phyloP scores from a whole-genome alignment of 169 alveolate species.

The Ichthyophthirius multifiliis region DNA sequence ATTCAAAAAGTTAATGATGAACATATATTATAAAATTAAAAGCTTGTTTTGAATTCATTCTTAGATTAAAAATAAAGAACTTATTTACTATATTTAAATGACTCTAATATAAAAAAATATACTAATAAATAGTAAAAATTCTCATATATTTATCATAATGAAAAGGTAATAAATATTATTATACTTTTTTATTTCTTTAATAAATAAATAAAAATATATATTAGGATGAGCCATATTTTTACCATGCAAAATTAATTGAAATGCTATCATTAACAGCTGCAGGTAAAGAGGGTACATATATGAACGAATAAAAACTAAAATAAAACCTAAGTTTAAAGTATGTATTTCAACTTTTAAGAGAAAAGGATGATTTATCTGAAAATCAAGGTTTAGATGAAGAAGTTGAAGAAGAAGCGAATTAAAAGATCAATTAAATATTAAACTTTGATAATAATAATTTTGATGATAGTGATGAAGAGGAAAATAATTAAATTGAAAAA shows the following conservation, averaged over 20 bases:
- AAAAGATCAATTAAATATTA: no score
- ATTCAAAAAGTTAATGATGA: constrained; percentile 10
- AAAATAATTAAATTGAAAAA: no score
- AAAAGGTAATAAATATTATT: no score
- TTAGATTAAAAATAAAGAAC: constrained; percentile 16
- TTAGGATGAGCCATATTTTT: constrained; percentile 27
- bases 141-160: no score
- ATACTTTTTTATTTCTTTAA: background rate
- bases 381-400: no score
- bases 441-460: no score
- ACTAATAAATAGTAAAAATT: background rate
- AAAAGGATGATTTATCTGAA: constrained; percentile 3
- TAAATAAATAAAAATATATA: no score
- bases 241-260: constrained; percentile 18
- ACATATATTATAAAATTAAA: constrained; percentile 1
- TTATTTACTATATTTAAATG: constrained; percentile 16
- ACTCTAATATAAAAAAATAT: background rate
- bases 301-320: constrained; percentile 11
- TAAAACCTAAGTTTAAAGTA: background rate
- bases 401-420: no score
- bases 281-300: constrained; percentile 27
- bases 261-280: background rate
- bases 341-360: constrained; percentile 6
- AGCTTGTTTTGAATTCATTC: constrained; percentile 17
- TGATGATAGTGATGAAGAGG: no score